Conservation (phyloP, 2,329 filamentous ascomycete species). For the Hypoxylon sp. region DNA sequence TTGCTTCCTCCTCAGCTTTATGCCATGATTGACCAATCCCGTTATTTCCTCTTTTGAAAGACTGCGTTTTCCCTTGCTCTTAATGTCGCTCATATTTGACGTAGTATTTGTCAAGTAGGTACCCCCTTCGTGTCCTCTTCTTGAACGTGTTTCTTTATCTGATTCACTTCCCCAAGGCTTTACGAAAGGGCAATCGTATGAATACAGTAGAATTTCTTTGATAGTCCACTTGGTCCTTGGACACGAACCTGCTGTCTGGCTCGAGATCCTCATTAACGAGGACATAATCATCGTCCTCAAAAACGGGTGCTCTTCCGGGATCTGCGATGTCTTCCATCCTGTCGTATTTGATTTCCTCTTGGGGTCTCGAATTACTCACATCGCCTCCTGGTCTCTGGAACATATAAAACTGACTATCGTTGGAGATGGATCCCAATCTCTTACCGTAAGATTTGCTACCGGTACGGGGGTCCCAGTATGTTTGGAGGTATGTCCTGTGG, state of each 20-base stretch:
- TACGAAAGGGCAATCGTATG: neutral
- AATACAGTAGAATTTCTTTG: neutral
- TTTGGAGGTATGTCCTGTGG: conserved; percentile 13
- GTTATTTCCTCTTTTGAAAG: neutral
- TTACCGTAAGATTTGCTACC: neutral
- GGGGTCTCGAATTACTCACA: neutral
- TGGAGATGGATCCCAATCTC: conserved; percentile 1
- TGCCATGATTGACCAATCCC: neutral
- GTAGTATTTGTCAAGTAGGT: neutral
- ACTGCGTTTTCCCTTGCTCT: neutral
- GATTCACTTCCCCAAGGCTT: neutral
- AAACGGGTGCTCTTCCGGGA: neutral
- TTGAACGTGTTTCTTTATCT: neutral
- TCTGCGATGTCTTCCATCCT: neutral
- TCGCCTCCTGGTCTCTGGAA: neutral
- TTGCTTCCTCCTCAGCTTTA: neutral
- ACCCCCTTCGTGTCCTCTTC: neutral
- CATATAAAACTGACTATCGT: neutral
- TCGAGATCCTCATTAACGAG: neutral
- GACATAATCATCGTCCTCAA: neutral
- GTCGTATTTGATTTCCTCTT: neutral
- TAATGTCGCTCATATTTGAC: neutral
- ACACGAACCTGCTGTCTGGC: neutral
- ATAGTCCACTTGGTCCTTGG: neutral
- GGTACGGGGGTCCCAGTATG: conserved; percentile 24